These are phyloP conservation scores for Noccaea caerulescens DNA, from an alignment of 345 rosid species.

Conservation along the genomic window DNA sequence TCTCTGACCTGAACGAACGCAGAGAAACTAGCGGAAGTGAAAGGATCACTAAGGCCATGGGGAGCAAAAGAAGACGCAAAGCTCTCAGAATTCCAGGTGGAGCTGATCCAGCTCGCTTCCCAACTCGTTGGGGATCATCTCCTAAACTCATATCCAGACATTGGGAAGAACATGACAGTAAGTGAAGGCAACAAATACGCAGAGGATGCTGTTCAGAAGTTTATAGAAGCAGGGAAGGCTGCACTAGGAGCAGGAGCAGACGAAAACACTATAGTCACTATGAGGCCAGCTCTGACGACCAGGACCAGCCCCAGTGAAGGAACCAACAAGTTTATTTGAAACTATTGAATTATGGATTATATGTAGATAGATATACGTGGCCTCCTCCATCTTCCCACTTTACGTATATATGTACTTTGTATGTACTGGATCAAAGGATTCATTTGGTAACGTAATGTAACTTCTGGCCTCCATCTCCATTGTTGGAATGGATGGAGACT, in stretches of 20 bases:
- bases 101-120: constrained; percentile 93
- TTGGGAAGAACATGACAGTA: constrained; percentile 87
- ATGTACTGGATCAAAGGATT: constrained; percentile 29
- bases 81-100: constrained; percentile 92
- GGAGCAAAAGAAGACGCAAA: constrained; percentile 76
- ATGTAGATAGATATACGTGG: constrained; percentile 38
- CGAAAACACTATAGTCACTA: constrained; percentile 82
- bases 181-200: constrained; percentile 84
- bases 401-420: background rate
- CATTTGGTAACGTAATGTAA: constrained; percentile 9
- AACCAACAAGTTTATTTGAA: constrained; percentile 28
- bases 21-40: constrained; percentile 83
- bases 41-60: constrained; percentile 59
- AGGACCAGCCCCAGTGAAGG: constrained; percentile 36
- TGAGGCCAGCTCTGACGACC: constrained; percentile 86
- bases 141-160: constrained; percentile 76
- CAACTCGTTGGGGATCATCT: constrained; percentile 93
- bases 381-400: constrained; percentile 20
- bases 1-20: constrained; percentile 27
- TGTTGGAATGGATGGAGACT: constrained; percentile 18
- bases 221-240: constrained; percentile 89
- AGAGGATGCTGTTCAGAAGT: constrained; percentile 85
- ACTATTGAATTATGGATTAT: constrained; percentile 21
- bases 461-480: constrained; percentile 27
- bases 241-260: constrained; percentile 95